Evolutionary conservation across 352 stramenopile genomes (phyloP), one percentile per base, ranked within the genome.

Genomic region (Pythium insidiosum): DNA sequence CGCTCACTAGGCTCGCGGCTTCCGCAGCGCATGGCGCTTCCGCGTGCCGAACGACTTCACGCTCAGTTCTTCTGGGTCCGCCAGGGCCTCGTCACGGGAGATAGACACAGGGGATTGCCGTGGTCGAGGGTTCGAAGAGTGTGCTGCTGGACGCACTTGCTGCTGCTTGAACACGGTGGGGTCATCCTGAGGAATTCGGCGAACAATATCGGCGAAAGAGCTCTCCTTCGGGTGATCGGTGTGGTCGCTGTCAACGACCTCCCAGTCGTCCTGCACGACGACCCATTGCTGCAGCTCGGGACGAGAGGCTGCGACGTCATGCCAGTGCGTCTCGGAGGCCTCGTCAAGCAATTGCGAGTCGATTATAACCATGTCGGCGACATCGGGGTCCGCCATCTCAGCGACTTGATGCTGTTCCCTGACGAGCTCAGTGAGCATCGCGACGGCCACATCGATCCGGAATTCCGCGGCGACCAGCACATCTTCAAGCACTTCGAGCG

Each of bases 201-300:
- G 2, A 7, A 53, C 38, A 82, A 33, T 62, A 31, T 88, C 72
- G 2, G 72, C 75, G 23, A 79, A 84, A 4, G 75, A 72, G 18
- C 73, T 52, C 12, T 25, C 25, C 13, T 12, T 41, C 16, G 22
- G 12, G 13, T 55, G 52, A 35, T 69, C 45, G 51, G 58, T 57
- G 13, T 55, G 52, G 38, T 84, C 45, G 51, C 59, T 57, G 38
- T 84, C 68, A 9, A 88, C 61, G n/a, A 86, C 58, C 41, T 88
- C 73, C 76, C 76, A 86, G 34, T 85, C 71, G 50, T 88, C 64
- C 39, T 82, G 71, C 21, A 86, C 65, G 28, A 83, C 44, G 10
- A 82, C 66, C 67, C 71, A 84, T 34, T 64, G 52, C 37, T 71
- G 49, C 26, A 47, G 48, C 40, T 51, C 52, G 9, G 51, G 45